Percentiles rank a stretch among this genome's conserved stretches.
Conservation (phyloP, 139 green algal species). For the Chlorella vulgaris region DNA sequence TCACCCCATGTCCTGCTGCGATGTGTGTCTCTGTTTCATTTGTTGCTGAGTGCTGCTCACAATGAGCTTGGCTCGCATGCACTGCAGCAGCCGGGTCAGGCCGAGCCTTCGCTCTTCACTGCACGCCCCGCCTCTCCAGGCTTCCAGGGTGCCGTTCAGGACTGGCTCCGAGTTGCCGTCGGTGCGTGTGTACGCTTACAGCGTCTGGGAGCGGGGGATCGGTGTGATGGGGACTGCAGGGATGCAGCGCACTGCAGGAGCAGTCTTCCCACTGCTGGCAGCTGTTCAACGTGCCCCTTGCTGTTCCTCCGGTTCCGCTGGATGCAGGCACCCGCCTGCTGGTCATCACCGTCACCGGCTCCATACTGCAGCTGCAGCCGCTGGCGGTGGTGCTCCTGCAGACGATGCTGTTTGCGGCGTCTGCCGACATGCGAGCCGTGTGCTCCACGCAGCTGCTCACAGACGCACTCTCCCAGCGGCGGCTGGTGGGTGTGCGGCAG, state of each 20-base stretch:
- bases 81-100: neutral
- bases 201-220: too few species aligned
- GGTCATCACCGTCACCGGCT: neutral
- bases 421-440: neutral
- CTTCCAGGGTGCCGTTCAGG: neutral
- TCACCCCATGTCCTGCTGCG: too few species aligned
- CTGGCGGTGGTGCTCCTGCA: slow-evolving; percentile 1
- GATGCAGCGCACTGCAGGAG: too few species aligned
- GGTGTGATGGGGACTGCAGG: too few species aligned
- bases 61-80: too few species aligned
- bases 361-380: neutral
- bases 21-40: too few species aligned
- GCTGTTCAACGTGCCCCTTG: neutral
- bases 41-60: too few species aligned
- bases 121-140: neutral
- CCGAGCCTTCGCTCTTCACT: too few species aligned
- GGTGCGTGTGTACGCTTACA: neutral
- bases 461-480: neutral
- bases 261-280: too few species aligned
- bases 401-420: neutral
- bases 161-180: neutral
- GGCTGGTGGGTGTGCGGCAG: neutral
- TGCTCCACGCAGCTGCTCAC: neutral
- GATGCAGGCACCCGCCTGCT: neutral
- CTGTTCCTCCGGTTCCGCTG: neutral